Conservation (phyloP, 2,329 filamentous ascomycete genomes). For the Epichloe sp. region DNA sequence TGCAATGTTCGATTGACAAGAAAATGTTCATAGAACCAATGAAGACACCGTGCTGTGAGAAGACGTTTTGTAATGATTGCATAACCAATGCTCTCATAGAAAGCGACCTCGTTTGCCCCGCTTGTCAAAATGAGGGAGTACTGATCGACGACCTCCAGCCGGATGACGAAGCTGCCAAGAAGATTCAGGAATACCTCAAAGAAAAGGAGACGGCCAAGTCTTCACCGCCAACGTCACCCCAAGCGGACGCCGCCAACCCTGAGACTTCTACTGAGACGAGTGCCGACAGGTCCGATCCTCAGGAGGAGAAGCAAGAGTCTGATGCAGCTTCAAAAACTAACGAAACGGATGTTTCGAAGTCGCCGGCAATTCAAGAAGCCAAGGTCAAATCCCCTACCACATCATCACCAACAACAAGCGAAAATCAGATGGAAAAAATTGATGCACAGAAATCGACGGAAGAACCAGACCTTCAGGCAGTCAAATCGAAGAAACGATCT, state of each 20-base stretch:
- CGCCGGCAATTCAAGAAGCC: conserved; percentile 14
- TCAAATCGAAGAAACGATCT: conserved; percentile 60
- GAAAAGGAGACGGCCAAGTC: conserved; percentile 41
- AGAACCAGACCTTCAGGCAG: conserved; percentile 17
- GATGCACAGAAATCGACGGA: conserved; percentile 22
- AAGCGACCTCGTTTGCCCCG: conserved; percentile 92
- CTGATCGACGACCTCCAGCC: conserved; percentile 81
- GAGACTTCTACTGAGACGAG: conserved; percentile 22
- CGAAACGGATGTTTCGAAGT: conserved; percentile 20
- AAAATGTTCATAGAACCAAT: conserved; percentile 97
- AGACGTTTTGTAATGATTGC: conserved; percentile 98
- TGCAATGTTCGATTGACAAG: conserved; percentile 94
- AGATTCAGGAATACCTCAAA: conserved; percentile 62
- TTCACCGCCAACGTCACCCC: conserved; percentile 19
- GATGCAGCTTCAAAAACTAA: not conserved
- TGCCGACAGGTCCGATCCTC: conserved; percentile 22
- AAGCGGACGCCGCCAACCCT: conserved; percentile 28
- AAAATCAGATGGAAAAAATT: conserved; percentile 18
- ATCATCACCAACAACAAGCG: conserved; percentile 16
- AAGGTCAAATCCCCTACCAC: conserved; percentile 16
- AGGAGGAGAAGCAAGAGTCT: conserved; percentile 12
- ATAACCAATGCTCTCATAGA: conserved; percentile 98
- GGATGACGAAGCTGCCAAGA: conserved; percentile 66
- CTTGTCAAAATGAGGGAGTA: conserved; percentile 80
- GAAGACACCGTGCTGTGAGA: conserved; percentile 96